phyloP scores from a whole-genome alignment of 1,139 yeast species.

The Debaryomyces subglobosus region DNA sequence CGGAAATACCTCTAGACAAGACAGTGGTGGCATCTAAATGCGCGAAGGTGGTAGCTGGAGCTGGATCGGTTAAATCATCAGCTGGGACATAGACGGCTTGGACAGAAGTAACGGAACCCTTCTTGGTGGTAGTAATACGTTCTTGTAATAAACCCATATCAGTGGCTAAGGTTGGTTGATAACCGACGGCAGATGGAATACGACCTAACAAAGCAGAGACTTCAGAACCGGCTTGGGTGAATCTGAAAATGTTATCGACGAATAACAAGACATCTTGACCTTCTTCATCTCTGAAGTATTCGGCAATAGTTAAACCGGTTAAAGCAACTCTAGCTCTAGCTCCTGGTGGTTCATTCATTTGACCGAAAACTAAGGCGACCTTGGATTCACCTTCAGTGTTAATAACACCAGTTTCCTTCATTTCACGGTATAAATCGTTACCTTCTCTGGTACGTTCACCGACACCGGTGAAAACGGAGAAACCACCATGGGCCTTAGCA shows the following conservation, averaged over 20 bases:
- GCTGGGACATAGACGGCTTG: constrained; percentile 99
- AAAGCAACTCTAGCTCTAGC: constrained; percentile 99
- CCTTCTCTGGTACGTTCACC: constrained; percentile 99
- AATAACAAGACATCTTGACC: constrained; percentile 99
- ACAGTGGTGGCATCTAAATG: constrained; percentile 99
- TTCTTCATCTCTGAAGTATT: constrained; percentile 99
- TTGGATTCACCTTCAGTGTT: constrained; percentile 99
- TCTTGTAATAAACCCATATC: constrained; percentile 99
- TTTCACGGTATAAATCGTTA: constrained; percentile 99
- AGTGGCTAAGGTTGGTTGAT: constrained; percentile 99
- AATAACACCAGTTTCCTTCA: constrained; percentile 99
- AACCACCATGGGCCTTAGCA: constrained; percentile 99
- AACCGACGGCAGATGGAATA: constrained; percentile 99
- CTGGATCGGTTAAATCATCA: constrained; percentile 99
- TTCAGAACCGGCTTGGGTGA: constrained; percentile 99
- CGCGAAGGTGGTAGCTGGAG: constrained; percentile 99
- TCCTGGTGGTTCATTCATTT: constrained; percentile 99
- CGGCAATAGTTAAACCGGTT: constrained; percentile 99
- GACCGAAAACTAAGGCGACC: constrained; percentile 99
- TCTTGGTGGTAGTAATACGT: constrained; percentile 99
- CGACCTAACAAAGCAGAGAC: constrained; percentile 99
- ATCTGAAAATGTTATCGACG: constrained; percentile 99
- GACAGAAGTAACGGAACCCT: constrained; percentile 99
- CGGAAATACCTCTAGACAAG: constrained; percentile 99
- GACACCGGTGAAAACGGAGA: constrained; percentile 99